Conservation (phyloP, 495 filamentous ascomycete genomes). For the Lasiosphaeriaceae sp. region DNA sequence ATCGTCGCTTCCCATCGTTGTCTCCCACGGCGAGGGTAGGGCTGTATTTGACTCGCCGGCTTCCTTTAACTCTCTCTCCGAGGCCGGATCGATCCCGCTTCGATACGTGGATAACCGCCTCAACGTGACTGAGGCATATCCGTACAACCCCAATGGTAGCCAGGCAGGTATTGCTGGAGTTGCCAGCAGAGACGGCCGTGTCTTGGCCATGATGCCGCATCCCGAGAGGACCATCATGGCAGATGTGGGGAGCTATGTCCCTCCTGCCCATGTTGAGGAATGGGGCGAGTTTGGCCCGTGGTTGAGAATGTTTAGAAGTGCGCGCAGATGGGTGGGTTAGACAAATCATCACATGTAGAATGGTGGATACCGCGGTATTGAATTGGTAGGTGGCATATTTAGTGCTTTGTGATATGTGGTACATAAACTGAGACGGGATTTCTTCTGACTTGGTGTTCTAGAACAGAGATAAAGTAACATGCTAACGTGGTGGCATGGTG, state of each 20-base stretch:
- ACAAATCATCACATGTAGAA: neutral
- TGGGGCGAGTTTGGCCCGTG: conserved; percentile 90
- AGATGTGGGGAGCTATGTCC: conserved; percentile 74
- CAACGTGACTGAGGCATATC: conserved; percentile 75
- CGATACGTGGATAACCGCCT: conserved; percentile 80
- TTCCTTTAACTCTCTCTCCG: conserved; percentile 53
- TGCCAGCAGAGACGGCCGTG: conserved; percentile 73
- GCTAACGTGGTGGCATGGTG: no score
- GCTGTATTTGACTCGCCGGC: conserved; percentile 62
- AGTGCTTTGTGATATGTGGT: neutral
- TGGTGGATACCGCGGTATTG: neutral
- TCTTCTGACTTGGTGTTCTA: no score
- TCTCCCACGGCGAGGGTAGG: conserved; percentile 89
- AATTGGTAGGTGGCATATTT: neutral
- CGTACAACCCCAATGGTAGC: conserved; percentile 91
- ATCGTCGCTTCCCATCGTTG: conserved; percentile 77
- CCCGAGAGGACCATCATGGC: conserved; percentile 87
- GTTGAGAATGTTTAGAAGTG: conserved; percentile 75
- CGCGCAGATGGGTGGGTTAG: conserved; percentile 79
- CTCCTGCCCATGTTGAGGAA: conserved; percentile 56
- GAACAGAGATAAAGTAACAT: no score
- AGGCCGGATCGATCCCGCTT: conserved; percentile 62
- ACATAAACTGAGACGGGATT: no score
- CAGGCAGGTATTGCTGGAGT: conserved; percentile 83
- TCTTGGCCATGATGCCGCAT: conserved; percentile 94